A percentile compares a stretch with the other conserved stretches of the same genome.
Conservation (phyloP, 495 filamentous ascomycete species). For the Lasiosphaeria miniovina region DNA sequence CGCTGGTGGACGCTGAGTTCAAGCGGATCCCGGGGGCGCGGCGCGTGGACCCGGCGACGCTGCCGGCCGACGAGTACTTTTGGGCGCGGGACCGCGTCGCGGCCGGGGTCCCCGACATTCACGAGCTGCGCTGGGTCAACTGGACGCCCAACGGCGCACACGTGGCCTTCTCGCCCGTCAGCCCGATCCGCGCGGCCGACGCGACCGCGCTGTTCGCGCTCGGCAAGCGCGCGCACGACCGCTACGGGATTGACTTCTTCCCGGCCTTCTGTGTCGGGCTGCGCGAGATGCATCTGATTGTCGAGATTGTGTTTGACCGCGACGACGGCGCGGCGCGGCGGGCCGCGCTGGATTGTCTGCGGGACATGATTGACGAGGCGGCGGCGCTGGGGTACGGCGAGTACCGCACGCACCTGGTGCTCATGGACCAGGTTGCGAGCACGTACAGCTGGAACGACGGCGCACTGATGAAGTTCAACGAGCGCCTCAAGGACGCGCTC, state of each 20-base stretch:
- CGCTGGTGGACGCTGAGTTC: constrained; percentile 47
- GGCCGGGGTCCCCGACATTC: constrained; percentile 46
- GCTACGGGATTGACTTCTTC: constrained; percentile 52
- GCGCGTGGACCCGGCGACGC: constrained; percentile 44
- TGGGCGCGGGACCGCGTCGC: constrained; percentile 26
- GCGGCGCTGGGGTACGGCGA: constrained; percentile 54
- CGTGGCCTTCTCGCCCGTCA: constrained; percentile 56
- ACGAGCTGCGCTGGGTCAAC: constrained; percentile 54
- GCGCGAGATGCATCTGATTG: constrained; percentile 59
- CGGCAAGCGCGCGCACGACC: constrained; percentile 32
- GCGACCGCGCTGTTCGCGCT: constrained; percentile 46
- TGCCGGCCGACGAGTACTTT: constrained; percentile 34
- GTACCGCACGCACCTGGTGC: constrained; percentile 55
- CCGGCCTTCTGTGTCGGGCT: constrained; percentile 50
- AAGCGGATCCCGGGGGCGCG: constrained; percentile 43
- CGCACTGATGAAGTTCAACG: constrained; percentile 52
- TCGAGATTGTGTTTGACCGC: constrained; percentile 55
- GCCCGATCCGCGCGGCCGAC: constrained; percentile 49
- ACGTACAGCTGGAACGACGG: constrained; percentile 57
- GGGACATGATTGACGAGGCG: constrained; percentile 47
- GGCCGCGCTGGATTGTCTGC: constrained; percentile 39
- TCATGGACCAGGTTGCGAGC: constrained; percentile 55
- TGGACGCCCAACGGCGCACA: constrained; percentile 57
- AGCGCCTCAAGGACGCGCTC: constrained; percentile 55
- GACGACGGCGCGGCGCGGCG: constrained; percentile 35